A percentile compares a stretch with the other conserved stretches of the same genome.
phyloP scores from a whole-genome alignment of 2,329 filamentous ascomycete genomes.

The Calonectria crousiana region DNA sequence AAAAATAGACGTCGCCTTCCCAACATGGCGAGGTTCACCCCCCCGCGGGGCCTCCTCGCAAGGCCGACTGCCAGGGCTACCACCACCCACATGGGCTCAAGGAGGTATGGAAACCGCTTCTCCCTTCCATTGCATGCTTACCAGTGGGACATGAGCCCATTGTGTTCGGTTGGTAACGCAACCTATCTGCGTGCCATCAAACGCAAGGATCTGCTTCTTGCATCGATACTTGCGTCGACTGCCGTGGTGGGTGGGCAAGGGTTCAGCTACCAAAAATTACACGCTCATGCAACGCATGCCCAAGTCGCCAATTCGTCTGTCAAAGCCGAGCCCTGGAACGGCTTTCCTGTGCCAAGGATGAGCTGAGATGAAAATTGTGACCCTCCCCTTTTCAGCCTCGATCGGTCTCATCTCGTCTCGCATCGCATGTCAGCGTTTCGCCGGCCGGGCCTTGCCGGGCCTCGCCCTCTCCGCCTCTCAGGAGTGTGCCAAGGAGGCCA shows the following conservation, averaged over 20 bases:
- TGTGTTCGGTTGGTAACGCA: neutral
- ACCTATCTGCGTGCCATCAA: neutral
- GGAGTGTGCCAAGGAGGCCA: neutral
- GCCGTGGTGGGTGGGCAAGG: neutral
- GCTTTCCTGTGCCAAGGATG: neutral
- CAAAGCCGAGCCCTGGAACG: neutral
- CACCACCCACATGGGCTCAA: neutral
- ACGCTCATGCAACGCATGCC: conserved; percentile 5
- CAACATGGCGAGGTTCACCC: neutral
- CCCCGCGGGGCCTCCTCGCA: neutral
- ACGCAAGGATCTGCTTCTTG: neutral
- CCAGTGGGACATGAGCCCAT: neutral
- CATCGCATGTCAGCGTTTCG: conserved; percentile 2
- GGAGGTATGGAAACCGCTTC: neutral
- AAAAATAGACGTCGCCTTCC: neutral
- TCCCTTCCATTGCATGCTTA: neutral
- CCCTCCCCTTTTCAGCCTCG: neutral
- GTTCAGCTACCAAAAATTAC: neutral
- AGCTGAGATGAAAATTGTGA: conserved; percentile 1
- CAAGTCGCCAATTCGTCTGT: neutral
- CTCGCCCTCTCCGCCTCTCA: neutral
- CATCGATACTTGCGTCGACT: neutral
- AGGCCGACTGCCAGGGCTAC: neutral
- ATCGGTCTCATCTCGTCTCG: conserved; percentile 12
- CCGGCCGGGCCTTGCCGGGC: neutral